phyloP scores from a whole-genome alignment of 2,329 filamentous ascomycete species.

The Zymoseptoria ardabiliae region DNA sequence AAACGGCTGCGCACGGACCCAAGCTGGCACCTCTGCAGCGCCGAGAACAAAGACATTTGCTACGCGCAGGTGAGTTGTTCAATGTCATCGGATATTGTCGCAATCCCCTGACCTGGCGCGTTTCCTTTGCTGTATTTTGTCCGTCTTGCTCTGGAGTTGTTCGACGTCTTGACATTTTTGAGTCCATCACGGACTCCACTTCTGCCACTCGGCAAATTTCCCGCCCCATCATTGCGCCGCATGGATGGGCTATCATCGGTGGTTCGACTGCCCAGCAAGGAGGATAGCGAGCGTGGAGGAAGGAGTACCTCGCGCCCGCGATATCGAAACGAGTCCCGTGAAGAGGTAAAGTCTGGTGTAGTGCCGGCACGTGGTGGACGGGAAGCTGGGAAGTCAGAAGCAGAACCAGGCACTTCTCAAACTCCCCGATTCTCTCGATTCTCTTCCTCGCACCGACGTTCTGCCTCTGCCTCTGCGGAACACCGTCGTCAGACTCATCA shows the following conservation, averaged over 20 bases:
- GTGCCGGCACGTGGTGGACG: constrained; percentile 2
- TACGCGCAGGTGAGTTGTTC: background rate
- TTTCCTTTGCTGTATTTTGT: background rate
- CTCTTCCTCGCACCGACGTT: constrained; percentile 2
- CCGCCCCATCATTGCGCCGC: constrained; percentile 11
- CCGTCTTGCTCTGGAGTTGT: background rate
- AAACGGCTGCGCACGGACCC: background rate
- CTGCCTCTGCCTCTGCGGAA: constrained; percentile 7
- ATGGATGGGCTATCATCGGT: constrained; percentile 16
- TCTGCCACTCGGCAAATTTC: background rate
- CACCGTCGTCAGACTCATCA: constrained; percentile 10
- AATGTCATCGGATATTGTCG: background rate
- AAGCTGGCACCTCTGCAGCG: background rate
- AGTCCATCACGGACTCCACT: background rate
- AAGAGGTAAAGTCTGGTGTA: background rate
- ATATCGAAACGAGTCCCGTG: background rate
- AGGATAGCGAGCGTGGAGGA: background rate
- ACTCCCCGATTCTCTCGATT: constrained; percentile 2
- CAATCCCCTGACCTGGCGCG: background rate
- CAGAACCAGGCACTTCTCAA: background rate
- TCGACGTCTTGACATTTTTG: background rate
- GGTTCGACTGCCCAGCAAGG: constrained; percentile 5
- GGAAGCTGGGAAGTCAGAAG: background rate
- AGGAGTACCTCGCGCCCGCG: constrained; percentile 2
- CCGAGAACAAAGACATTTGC: background rate